A percentile compares a stretch with the other conserved stretches of the same genome.
phyloP scores from a whole-genome alignment of 1,284 basidiomycete genomes.

The Lignosus rhinocerotis region DNA sequence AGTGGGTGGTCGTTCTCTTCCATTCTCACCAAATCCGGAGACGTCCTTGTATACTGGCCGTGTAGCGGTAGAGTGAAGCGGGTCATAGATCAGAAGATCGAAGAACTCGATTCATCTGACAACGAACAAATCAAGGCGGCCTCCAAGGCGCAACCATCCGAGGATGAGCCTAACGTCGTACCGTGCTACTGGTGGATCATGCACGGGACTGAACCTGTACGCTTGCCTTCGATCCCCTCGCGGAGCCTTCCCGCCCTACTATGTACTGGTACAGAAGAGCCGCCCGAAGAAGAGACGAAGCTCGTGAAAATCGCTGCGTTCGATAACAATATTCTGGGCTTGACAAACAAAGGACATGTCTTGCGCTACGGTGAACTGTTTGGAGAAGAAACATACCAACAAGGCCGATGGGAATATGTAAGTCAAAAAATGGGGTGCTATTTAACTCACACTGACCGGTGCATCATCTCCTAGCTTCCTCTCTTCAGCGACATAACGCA shows the following conservation, averaged over 20 bases:
- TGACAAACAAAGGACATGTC: constrained; percentile 80
- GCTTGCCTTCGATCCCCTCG: constrained; percentile 40
- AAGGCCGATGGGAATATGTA: constrained; percentile 76
- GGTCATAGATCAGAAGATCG: constrained; percentile 42
- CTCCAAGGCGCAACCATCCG: constrained; percentile 35
- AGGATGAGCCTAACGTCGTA: constrained; percentile 42
- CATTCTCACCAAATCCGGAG: constrained; percentile 66
- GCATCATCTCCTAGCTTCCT: constrained; percentile 51
- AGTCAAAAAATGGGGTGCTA: constrained; percentile 30
- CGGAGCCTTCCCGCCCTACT: constrained; percentile 48
- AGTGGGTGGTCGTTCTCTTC: constrained; percentile 82
- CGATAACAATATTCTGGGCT: constrained; percentile 65
- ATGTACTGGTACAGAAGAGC: constrained; percentile 29
- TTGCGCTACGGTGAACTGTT: constrained; percentile 53
- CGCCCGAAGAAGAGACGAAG: constrained; percentile 40
- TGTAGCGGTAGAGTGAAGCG: constrained; percentile 44
- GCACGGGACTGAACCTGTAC: constrained; percentile 46
- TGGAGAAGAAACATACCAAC: constrained; percentile 38
- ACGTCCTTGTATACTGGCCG: constrained; percentile 80
- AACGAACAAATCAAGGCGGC: constrained; percentile 15
- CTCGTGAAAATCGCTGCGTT: constrained; percentile 81
- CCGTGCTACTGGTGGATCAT: constrained; percentile 64
- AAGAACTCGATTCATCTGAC: constrained; percentile 46
- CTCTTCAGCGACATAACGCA: constrained; percentile 63
- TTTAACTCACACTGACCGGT: constrained; percentile 2